A percentile compares a stretch with the other conserved stretches of the same genome.
phyloP scores from a whole-genome alignment of 73 alveolate genomes.

The Blepharisma japonicum region DNA sequence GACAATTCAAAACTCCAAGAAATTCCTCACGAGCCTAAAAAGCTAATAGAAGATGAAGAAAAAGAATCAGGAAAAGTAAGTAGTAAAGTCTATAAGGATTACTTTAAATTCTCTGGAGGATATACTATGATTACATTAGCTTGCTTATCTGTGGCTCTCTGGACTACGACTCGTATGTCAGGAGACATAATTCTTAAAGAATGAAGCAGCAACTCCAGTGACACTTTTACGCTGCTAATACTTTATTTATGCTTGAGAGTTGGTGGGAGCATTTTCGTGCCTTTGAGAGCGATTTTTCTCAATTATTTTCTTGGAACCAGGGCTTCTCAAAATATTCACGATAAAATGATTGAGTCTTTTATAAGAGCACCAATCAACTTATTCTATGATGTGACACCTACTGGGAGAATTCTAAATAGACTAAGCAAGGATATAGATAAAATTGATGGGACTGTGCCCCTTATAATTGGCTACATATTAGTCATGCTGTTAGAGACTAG shows the following conservation, averaged over 20 bases:
- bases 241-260: not conserved
- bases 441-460: conserved; percentile 44
- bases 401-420: conserved; percentile 83
- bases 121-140: not conserved
- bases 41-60: not conserved
- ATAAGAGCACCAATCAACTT: conserved; percentile 73
- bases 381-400: conserved; percentile 88
- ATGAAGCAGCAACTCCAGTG: not conserved
- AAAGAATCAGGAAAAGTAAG: not conserved
- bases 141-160: not conserved
- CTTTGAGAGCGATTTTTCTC: not conserved
- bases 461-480: conserved; percentile 18
- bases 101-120: not conserved
- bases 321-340: conserved; percentile 60
- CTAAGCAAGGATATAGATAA: conserved; percentile 66
- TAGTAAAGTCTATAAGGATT: not conserved
- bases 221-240: not conserved
- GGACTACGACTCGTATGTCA: not conserved
- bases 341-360: conserved; percentile 62
- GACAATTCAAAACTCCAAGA: conserved; percentile 35
- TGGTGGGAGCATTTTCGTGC: not conserved
- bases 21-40: conserved; percentile 30
- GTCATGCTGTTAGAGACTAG: conserved; percentile 25
- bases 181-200: not conserved
- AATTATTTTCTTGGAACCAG: not conserved